phyloP scores from a whole-genome alignment of 805 yeast genomes.

The Kluyveromyces dobzhanskii region DNA sequence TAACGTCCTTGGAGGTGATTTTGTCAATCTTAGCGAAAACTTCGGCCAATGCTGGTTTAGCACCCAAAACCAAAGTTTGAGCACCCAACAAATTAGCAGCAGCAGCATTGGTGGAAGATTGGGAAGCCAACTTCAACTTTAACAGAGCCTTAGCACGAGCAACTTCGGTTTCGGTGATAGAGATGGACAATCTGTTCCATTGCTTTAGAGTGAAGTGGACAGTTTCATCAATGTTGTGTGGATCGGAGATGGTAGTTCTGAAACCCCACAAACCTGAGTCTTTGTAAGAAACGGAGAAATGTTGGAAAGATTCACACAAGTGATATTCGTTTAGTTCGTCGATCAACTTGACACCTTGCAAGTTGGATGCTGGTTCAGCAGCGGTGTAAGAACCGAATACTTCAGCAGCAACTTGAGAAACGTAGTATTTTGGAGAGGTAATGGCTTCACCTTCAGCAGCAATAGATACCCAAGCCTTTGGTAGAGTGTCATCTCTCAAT shows the following conservation, averaged over 20 bases:
- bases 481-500: conserved; percentile 81
- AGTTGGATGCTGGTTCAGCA: conserved; percentile 44
- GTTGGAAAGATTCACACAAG: conserved; percentile 61
- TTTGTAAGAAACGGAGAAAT: conserved; percentile 64
- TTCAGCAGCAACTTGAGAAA: conserved; percentile 66
- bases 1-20: conserved; percentile 49
- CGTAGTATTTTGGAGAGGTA: conserved; percentile 55
- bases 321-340: conserved; percentile 63
- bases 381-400: conserved; percentile 50
- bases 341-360: conserved; percentile 63
- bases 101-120: conserved; percentile 40
- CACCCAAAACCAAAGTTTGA: conserved; percentile 52
- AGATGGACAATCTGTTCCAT: conserved; percentile 78
- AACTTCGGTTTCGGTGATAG: conserved; percentile 69
- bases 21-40: conserved; percentile 55
- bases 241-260: conserved; percentile 54
- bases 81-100: conserved; percentile 51
- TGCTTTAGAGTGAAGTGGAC: conserved; percentile 75
- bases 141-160: conserved; percentile 66
- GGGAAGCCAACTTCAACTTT: conserved; percentile 52
- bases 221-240: conserved; percentile 59
- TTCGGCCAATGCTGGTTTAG: conserved; percentile 53
- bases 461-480: conserved; percentile 69
- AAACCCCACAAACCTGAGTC: conserved; percentile 84
- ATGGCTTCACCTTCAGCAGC: conserved; percentile 68